phyloP scores from a whole-genome alignment of 176 grass and related monocot species.

The Typha latifolia region DNA sequence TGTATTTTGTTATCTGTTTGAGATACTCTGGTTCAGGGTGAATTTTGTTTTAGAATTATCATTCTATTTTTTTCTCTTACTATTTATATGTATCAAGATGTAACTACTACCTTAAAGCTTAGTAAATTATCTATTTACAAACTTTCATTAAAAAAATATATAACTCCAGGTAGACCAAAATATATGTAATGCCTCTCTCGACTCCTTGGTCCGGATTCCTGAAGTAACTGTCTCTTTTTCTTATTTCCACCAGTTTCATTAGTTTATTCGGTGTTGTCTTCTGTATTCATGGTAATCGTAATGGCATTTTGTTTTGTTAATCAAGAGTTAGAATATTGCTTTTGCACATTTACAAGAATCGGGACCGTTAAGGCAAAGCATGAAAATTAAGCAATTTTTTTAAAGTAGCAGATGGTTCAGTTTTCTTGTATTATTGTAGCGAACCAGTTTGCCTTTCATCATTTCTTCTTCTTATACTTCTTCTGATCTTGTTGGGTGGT shows the following conservation, averaged over 20 bases:
- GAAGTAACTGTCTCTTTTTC: conserved; percentile 60
- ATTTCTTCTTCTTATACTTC: not conserved
- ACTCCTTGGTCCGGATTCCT: conserved; percentile 94
- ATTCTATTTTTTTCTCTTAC: too few relatives aligned
- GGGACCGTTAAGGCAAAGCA: not conserved
- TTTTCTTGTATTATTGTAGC: conserved; percentile 17
- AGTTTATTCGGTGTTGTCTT: not conserved
- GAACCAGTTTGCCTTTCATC: conserved; percentile 12
- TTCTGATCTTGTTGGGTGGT: conserved; percentile 16
- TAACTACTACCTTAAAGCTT: too few relatives aligned
- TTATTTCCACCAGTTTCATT: conserved; percentile 5
- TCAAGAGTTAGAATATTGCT: conserved; percentile 8
- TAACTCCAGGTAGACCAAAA: conserved; percentile 92
- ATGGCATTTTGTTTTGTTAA: conserved; percentile 26
- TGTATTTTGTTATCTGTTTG: too few relatives aligned
- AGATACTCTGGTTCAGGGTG: too few relatives aligned
- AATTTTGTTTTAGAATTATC: too few relatives aligned
- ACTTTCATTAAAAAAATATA: too few relatives aligned
- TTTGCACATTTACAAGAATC: not conserved
- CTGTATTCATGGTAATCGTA: not conserved
- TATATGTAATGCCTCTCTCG: conserved; percentile 98
- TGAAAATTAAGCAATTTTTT: conserved; percentile 9
- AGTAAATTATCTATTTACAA: too few relatives aligned
- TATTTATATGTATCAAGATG: too few relatives aligned
- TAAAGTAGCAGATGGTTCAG: conserved; percentile 17